These are phyloP conservation scores for Mucor mucedo DNA, from an alignment of 371 early-diverging fungal species.

Conservation along the genomic window DNA sequence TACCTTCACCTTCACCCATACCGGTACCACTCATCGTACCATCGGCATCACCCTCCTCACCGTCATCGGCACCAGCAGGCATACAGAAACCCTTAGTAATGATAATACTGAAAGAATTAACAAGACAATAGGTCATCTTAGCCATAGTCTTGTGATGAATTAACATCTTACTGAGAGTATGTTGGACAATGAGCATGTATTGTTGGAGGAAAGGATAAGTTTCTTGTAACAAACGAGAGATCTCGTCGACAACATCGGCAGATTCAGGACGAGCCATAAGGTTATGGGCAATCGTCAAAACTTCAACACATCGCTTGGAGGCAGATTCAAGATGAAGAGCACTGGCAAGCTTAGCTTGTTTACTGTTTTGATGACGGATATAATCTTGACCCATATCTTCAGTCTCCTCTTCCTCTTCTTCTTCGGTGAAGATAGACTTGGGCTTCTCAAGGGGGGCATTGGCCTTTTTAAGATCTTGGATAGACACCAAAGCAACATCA, in stretches of 20 bases:
- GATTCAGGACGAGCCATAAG: constrained; percentile 11
- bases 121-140: constrained; percentile 69
- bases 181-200: constrained; percentile 65
- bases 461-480: constrained; percentile 52
- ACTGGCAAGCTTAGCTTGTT: constrained; percentile 31
- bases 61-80: constrained; percentile 71
- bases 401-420: constrained; percentile 47
- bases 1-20: constrained; percentile 94
- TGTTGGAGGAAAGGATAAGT: constrained; percentile 72
- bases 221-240: constrained; percentile 47
- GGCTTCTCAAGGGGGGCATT: constrained; percentile 8
- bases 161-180: constrained; percentile 63
- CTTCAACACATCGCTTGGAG: constrained; percentile 40
- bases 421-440: constrained; percentile 4
- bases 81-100: constrained; percentile 87
- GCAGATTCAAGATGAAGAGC: constrained; percentile 52
- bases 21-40: constrained; percentile 84
- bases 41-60: constrained; percentile 66
- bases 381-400: constrained; percentile 63
- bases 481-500: constrained; percentile 45
- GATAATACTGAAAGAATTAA: constrained; percentile 74
- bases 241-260: constrained; percentile 17
- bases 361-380: constrained; percentile 41
- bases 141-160: constrained; percentile 73
- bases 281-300: constrained; percentile 33